phyloP scores from a whole-genome alignment of 805 yeast species.

The Ogataea nakhonphanomensis region DNA sequence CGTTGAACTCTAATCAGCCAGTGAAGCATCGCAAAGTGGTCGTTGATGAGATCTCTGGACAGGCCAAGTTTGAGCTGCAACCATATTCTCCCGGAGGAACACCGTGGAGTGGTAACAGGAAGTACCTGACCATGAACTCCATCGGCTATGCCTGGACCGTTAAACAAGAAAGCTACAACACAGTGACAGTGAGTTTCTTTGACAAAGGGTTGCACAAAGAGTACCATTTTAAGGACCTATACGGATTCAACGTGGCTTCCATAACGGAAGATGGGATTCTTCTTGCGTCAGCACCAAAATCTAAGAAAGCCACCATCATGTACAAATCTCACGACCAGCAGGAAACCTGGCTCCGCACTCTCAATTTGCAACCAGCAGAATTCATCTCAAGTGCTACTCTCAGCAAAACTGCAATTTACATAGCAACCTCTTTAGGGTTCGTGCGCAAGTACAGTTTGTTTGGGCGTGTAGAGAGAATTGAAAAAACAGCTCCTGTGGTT shows the following conservation, averaged over 20 bases:
- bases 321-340: slow-evolving; percentile 67
- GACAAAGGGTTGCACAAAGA: slow-evolving; percentile 74
- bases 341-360: slow-evolving; percentile 68
- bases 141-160: slow-evolving; percentile 83
- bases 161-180: slow-evolving; percentile 52
- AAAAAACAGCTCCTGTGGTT: slow-evolving; percentile 69
- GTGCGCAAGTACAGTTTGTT: slow-evolving; percentile 64
- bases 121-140: slow-evolving; percentile 77
- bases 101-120: slow-evolving; percentile 66
- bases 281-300: slow-evolving; percentile 42
- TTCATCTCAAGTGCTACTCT: slow-evolving; percentile 65
- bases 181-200: slow-evolving; percentile 84
- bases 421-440: slow-evolving; percentile 75
- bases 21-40: slow-evolving; percentile 10
- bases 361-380: slow-evolving; percentile 44
- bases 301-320: slow-evolving; percentile 35
- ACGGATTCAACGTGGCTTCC: slow-evolving; percentile 70
- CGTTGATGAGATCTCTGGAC: slow-evolving; percentile 3
- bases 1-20: slow-evolving; percentile 4
- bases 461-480: slow-evolving; percentile 71
- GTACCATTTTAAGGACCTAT: slow-evolving; percentile 78
- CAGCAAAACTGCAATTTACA: slow-evolving; percentile 56
- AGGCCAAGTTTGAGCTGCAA: slow-evolving; percentile 34
- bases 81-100: slow-evolving; percentile 89
- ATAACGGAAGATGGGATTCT: slow-evolving; percentile 65